phyloP scores from a whole-genome alignment of 495 filamentous ascomycete species.

The Aspergillus ellipticus region DNA sequence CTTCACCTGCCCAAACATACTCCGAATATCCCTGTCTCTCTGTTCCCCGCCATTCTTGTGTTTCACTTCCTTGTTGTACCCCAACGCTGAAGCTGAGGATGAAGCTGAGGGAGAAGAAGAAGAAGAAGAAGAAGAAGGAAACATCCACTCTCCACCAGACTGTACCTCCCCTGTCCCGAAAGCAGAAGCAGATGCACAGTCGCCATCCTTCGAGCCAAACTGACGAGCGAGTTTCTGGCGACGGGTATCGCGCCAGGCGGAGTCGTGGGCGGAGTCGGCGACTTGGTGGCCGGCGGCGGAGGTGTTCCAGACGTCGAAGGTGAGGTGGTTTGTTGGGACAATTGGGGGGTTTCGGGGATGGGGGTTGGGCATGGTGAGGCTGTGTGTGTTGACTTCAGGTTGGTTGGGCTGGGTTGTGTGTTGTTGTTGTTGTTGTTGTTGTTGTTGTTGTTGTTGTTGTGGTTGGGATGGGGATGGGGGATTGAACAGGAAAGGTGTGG shows the following conservation, averaged over 20 bases:
- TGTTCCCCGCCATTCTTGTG: constrained; percentile 12
- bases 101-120: background rate
- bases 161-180: constrained; percentile 10
- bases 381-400: no score
- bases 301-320: constrained; percentile 81
- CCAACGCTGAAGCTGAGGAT: background rate
- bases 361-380: background rate
- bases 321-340: constrained; percentile 33
- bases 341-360: background rate
- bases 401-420: no score
- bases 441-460: background rate
- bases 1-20: constrained; percentile 32
- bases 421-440: background rate
- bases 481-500: no score
- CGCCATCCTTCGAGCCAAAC: constrained; percentile 40
- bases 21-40: constrained; percentile 33
- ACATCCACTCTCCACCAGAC: constrained; percentile 5
- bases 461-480: background rate
- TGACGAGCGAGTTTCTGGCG: constrained; percentile 63
- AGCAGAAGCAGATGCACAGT: constrained; percentile 5
- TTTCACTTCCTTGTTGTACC: background rate
- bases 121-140: background rate
- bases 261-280: constrained; percentile 55
- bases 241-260: constrained; percentile 68
- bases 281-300: constrained; percentile 77